Base-by-base conservation (phyloP, 495 filamentous ascomycete genomes). In the Penicillium cataractarum region DNA sequence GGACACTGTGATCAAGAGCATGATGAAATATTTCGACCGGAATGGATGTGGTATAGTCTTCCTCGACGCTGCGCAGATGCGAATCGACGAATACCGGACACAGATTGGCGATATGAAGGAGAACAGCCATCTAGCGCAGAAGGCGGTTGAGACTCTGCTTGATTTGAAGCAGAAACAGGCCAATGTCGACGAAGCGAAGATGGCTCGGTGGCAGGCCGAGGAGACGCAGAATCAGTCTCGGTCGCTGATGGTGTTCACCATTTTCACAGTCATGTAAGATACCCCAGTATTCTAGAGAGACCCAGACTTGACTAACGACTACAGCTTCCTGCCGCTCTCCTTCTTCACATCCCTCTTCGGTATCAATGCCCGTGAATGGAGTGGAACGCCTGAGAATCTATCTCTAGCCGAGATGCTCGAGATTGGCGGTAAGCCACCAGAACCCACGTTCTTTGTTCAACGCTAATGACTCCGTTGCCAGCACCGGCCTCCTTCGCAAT, bases 141-240 rank as follows among this genome's bases (percentile, higher is more conserved):
- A 75, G 55, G 78, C 78, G 82, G 88, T 86, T 57, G 85, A 88
- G 61, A 87, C 87, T 37, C 80, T 89, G 12, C 80, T 89, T 9
- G 86, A 89, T 69, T 84, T 90, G 72, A 86, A 87, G 51, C 86
- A 89, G 58, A 86, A 87, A 31, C 87, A 90, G 61, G 86, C 86
- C 2, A 87, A 89, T 62, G 85, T 89, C 2, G 85, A 89, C 65
- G 87, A 90, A 60, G 84, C 87, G 7, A 85, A 86, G 40, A 82
- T 87, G 71, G 86, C 87, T 2, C 79, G 87, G 2, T 75, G 86
- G 61, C 84, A 89, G 58, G 84, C 86, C 6, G 85, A 89, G 59
- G 83, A 88, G 0, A 86, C 87, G 0, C 83, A 84, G 32, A 82
- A 81, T 39, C 87, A 89, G 64, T 86, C 85, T 39, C 79, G 84